A percentile compares a stretch with the other conserved stretches of the same genome.
phyloP scores from a whole-genome alignment of 345 rosid genomes.

The Eucalyptus curtisii region DNA sequence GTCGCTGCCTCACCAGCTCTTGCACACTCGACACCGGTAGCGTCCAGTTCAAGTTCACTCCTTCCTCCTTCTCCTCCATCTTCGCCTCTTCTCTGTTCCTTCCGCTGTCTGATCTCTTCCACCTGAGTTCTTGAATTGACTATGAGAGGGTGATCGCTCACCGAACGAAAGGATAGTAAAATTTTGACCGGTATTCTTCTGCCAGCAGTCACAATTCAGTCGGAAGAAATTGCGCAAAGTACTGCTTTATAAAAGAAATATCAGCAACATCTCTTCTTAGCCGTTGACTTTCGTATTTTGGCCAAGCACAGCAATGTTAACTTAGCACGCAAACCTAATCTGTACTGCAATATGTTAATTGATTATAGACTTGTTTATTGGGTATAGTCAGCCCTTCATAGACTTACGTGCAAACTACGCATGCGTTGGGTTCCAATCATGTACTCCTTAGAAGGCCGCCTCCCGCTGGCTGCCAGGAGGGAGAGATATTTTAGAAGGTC shows the following conservation, averaged over 20 bases:
- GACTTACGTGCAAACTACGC: neutral
- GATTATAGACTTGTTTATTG: neutral
- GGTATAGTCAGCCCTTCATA: too few relatives aligned
- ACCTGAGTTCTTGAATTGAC: neutral
- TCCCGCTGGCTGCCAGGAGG: too few relatives aligned
- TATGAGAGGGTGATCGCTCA: neutral
- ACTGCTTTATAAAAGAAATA: neutral
- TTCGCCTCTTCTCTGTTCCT: neutral
- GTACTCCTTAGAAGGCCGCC: too few relatives aligned
- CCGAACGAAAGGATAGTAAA: neutral
- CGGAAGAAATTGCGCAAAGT: neutral
- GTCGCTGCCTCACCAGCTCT: neutral
- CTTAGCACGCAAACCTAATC: neutral
- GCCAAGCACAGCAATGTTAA: neutral
- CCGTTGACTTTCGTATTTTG: neutral
- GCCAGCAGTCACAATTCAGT: neutral
- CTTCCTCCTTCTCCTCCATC: neutral
- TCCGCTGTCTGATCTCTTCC: neutral
- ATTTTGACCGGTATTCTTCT: neutral
- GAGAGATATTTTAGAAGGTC: too few relatives aligned
- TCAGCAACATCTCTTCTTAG: neutral
- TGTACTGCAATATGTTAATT: too few relatives aligned
- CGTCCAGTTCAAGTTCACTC: constrained; percentile 1
- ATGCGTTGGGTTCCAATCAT: neutral
- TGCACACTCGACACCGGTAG: constrained; percentile 17